Base-by-base conservation (phyloP, 768 basidiomycete genomes). In the Tulasnella sp. region DNA sequence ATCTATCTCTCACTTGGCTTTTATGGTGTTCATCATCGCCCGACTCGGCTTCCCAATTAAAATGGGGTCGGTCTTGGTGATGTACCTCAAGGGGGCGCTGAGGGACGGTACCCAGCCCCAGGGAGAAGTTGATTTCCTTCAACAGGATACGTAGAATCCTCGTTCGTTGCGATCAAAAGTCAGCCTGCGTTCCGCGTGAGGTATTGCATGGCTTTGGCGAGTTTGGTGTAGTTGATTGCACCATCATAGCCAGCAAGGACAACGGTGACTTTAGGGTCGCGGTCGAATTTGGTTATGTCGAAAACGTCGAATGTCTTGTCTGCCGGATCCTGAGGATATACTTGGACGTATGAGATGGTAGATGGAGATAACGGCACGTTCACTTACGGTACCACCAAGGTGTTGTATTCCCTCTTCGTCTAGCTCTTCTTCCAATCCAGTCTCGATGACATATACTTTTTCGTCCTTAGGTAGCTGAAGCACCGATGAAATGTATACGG, bases 161-260 rank as follows among this genome's bases (percentile, higher is more conserved):
- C 91, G 83, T 98, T 98, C 3, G 97, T 98, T 48, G 90, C 91
- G 79, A 99, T 88, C 85, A 99, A 98, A 46, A 87, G 88, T 81
- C 93, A 95, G 29, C 85, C 91, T 26, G 90, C 88, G 84, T 94
- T 92, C 23, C 90, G 89, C 55, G 89, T 90, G 73, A 99, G 87
- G 84, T 96, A 97, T 82, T 92, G 90, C 85, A 93, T 94, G 5
- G 95, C 98, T 84, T 95, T 97, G 16, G 92, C 93, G 74, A 94
- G 86, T 85, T 99, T 99, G 76, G 93, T 94, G 86, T 99, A 99
- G 85, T 94, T 98, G 83, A 98, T 88, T 81, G 87, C 86, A 29
- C 88, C 88, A 84, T 98, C 97, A 32, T 96, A 88, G 1, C 97
- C 97, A 83, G 95, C 96, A n/a, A 99, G 87, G 18, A 99, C 97